These are phyloP conservation scores for Lachnellula occidentalis DNA, from an alignment of 2,329 filamentous ascomycete genomes.

Conservation along the genomic window DNA sequence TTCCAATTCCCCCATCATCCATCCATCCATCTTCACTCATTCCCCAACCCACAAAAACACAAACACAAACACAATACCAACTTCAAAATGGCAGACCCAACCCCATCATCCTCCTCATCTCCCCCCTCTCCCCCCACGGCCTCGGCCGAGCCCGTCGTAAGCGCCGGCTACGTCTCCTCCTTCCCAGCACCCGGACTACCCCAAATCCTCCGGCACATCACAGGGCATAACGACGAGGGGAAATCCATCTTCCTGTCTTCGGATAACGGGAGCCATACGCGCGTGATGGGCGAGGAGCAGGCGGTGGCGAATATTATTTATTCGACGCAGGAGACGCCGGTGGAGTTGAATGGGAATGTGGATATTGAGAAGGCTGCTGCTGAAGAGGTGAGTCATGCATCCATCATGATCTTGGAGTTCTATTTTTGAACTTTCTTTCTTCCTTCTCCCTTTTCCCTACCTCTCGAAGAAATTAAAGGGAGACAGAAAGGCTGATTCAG, in stretches of 20 bases:
- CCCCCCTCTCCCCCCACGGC: neutral
- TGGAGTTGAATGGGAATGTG: conserved; percentile 9
- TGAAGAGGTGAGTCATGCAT: neutral
- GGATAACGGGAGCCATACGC: conserved; percentile 20
- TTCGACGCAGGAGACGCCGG: conserved; percentile 5
- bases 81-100: neutral
- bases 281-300: conserved; percentile 4
- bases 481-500: neutral
- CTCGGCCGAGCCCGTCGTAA: neutral
- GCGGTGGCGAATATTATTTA: conserved; percentile 9
- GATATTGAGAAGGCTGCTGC: conserved; percentile 8
- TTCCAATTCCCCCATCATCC: too few relatives aligned
- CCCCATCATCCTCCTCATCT: neutral
- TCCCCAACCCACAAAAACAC: too few relatives aligned
- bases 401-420: too few relatives aligned
- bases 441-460: neutral
- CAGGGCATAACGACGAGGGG: conserved; percentile 10
- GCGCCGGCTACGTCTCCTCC: neutral
- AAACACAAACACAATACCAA: neutral
- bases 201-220: conserved; percentile 15
- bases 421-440: too few relatives aligned
- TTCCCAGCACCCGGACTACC: conserved; percentile 3
- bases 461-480: neutral
- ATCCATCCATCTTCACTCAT: too few relatives aligned
- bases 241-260: conserved; percentile 12